Percentiles rank a stretch among this genome's conserved stretches.
Evolutionary conservation across 495 filamentous ascomycete genomes (phyloP).

Genomic region (Penicillium nucicola): DNA sequence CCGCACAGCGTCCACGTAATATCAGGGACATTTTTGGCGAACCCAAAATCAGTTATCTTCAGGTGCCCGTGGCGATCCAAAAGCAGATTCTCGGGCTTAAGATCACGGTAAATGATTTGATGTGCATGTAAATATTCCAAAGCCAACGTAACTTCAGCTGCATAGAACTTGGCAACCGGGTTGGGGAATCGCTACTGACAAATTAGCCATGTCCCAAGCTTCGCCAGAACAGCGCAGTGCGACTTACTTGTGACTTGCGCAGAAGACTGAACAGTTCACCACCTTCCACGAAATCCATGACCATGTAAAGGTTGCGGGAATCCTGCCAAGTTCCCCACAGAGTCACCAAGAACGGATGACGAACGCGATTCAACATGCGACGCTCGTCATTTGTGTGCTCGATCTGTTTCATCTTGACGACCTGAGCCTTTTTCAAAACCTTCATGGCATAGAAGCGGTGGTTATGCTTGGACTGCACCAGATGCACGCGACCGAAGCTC

Average conservation of each 20-base stretch:
- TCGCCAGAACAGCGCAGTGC: background rate
- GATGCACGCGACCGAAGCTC: constrained; percentile 92
- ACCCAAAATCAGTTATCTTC: constrained; percentile 98
- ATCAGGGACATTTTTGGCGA: constrained; percentile 96
- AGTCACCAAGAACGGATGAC: constrained; percentile 96
- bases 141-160: constrained; percentile 92
- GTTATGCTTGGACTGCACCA: constrained; percentile 96
- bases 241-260: constrained; percentile 89
- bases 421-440: constrained; percentile 95
- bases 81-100: constrained; percentile 95
- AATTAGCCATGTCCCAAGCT: background rate
- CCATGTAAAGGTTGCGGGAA: constrained; percentile 94
- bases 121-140: constrained; percentile 93
- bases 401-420: constrained; percentile 99
- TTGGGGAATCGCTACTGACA: constrained; percentile 85
- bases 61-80: constrained; percentile 94
- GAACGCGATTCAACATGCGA: constrained; percentile 88
- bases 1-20: constrained; percentile 99
- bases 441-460: constrained; percentile 97
- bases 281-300: constrained; percentile 99
- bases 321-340: constrained; percentile 99
- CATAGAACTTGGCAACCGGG: constrained; percentile 98
- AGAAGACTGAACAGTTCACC: constrained; percentile 95
- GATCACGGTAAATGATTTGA: constrained; percentile 95
- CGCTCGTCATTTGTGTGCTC: constrained; percentile 99